A percentile compares a stretch with the other conserved stretches of the same genome.
phyloP scores from a whole-genome alignment of 2,329 filamentous ascomycete genomes.

The Sporothrix sp. region DNA sequence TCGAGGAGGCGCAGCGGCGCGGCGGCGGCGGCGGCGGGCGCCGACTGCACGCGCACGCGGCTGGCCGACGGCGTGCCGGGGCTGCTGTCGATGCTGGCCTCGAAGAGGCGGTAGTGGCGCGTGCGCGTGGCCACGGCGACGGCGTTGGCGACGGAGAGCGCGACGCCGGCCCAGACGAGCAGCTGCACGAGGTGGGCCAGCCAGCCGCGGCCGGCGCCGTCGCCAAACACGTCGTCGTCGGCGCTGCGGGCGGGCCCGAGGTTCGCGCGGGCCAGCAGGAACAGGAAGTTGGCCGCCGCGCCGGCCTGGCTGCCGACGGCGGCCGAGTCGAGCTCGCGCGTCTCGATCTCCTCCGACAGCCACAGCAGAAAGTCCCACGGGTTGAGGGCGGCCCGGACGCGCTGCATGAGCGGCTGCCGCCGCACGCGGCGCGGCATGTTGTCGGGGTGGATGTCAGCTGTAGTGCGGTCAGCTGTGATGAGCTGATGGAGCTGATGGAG shows the following conservation, averaged over 20 bases:
- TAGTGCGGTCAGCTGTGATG: too few species aligned
- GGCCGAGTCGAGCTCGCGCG: slow-evolving; percentile 81
- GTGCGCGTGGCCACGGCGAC: slow-evolving; percentile 72
- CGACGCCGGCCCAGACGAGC: slow-evolving; percentile 58
- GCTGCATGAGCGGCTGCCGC: slow-evolving; percentile 66
- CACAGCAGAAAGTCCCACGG: slow-evolving; percentile 84
- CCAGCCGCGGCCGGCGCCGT: slow-evolving; percentile 28
- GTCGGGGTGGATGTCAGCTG: too few species aligned
- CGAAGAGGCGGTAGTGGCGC: slow-evolving; percentile 84
- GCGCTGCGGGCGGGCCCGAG: slow-evolving; percentile 40
- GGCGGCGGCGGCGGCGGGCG: slow-evolving; percentile 58
- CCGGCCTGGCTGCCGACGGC: slow-evolving; percentile 68
- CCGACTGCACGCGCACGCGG: slow-evolving; percentile 80
- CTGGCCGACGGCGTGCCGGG: slow-evolving; percentile 77
- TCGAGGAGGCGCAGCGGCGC: slow-evolving; percentile 71
- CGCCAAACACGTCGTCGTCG: slow-evolving; percentile 70
- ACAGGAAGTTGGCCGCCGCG: slow-evolving; percentile 64
- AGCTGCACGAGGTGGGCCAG: slow-evolving; percentile 34
- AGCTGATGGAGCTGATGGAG: too few species aligned
- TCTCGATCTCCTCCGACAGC: slow-evolving; percentile 87
- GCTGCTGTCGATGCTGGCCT: slow-evolving; percentile 66
- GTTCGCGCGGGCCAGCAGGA: slow-evolving; percentile 77
- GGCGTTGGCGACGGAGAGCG: slow-evolving; percentile 64
- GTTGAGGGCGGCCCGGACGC: slow-evolving; percentile 71
- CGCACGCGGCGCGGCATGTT: slow-evolving; percentile 72